Evolutionary conservation across 1,284 basidiomycete genomes (phyloP).

Genomic region (Naganishia sp.): DNA sequence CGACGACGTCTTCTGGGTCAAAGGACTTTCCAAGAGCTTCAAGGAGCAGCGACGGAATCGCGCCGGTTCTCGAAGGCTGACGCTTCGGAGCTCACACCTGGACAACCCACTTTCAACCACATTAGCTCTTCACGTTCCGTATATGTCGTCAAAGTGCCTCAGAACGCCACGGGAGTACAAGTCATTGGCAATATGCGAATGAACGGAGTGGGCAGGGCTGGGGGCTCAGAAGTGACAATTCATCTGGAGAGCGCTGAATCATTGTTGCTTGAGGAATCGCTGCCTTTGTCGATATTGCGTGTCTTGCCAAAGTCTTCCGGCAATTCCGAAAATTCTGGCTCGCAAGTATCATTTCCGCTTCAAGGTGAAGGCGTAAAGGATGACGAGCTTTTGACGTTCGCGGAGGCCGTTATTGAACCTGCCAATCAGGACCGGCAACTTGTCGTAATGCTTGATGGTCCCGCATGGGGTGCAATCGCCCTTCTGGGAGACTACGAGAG

Average conservation of each 20-base stretch:
- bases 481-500: neutral
- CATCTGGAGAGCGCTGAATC: conserved; percentile 17
- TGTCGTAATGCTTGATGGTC: conserved; percentile 7
- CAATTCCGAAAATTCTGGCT: neutral
- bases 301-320: conserved; percentile 28
- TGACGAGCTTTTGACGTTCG: conserved; percentile 37
- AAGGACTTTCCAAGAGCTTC: neutral
- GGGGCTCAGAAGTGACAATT: conserved; percentile 35
- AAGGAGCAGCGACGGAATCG: neutral
- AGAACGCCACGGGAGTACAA: conserved; percentile 1
- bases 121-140: neutral
- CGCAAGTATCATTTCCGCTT: conserved; percentile 41
- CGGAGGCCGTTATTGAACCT: conserved; percentile 28
- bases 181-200: conserved; percentile 16
- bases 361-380: conserved; percentile 44
- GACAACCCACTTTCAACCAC: conserved; percentile 11
- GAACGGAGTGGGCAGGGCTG: conserved; percentile 13
- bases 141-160: neutral
- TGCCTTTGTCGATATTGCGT: conserved; percentile 24
- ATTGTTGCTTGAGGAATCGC: neutral
- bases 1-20: conserved; percentile 20
- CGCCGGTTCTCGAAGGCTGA: neutral
- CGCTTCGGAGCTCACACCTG: neutral
- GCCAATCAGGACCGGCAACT: neutral
- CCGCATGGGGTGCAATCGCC: conserved; percentile 32